These are phyloP conservation scores for Tolypocladium paradoxum DNA, from an alignment of 2,329 filamentous ascomycete genomes.

Conservation along the genomic window DNA sequence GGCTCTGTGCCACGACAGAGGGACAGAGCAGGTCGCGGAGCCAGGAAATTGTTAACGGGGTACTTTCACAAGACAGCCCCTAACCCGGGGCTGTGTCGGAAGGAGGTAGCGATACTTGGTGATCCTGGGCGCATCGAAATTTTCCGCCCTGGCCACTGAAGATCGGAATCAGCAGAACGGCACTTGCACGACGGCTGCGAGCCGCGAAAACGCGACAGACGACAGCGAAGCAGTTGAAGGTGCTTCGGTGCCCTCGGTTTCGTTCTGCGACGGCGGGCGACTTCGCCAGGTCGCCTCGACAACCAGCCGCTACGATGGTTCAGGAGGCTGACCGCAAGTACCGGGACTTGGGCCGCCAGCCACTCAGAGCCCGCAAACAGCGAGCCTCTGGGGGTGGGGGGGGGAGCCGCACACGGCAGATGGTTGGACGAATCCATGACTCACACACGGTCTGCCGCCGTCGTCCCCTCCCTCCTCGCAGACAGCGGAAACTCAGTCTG, in stretches of 20 bases:
- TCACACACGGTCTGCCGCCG: conserved; percentile 10
- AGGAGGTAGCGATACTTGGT: conserved; percentile 16
- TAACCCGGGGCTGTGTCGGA: conserved; percentile 12
- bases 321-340: conserved; percentile 1
- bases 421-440: conserved; percentile 17
- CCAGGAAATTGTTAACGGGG: conserved; percentile 26
- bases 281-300: neutral
- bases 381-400: conserved; percentile 14
- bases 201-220: neutral
- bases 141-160: conserved; percentile 10
- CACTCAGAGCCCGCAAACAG: conserved; percentile 21
- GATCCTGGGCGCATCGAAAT: conserved; percentile 19
- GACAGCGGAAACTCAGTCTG: conserved; percentile 6
- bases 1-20: neutral
- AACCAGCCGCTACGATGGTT: neutral
- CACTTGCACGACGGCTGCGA: neutral
- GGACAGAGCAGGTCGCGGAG: conserved; percentile 5
- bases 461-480: conserved; percentile 4
- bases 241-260: neutral
- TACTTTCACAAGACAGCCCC: conserved; percentile 17
- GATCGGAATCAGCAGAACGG: neutral
- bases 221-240: neutral
- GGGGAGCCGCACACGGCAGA: conserved; percentile 11
- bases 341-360: conserved; percentile 14
- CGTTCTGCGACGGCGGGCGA: neutral